phyloP scores from a whole-genome alignment of 140 eudicot species.

The Ambrosia hybrid region DNA sequence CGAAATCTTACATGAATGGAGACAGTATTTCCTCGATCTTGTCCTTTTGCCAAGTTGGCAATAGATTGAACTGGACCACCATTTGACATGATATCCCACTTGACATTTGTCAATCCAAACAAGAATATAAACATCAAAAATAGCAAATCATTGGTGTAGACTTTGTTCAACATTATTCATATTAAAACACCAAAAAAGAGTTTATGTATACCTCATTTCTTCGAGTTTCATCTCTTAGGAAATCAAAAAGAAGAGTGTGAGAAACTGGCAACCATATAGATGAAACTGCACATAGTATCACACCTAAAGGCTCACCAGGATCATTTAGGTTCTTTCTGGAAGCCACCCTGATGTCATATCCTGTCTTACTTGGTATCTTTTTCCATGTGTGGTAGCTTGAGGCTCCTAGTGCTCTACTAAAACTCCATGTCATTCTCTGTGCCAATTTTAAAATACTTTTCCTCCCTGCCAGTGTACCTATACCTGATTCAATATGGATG shows the following conservation, averaged over 20 bases:
- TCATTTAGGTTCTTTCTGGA: conserved; percentile 77
- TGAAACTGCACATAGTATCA: conserved; percentile 76
- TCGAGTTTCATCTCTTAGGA: conserved; percentile 76
- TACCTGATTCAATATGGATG: conserved; percentile 45
- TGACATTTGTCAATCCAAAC: conserved; percentile 52
- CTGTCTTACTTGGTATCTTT: conserved; percentile 60
- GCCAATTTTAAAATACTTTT: conserved; percentile 83
- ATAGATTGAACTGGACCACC: conserved; percentile 69
- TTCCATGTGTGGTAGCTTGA: conserved; percentile 81
- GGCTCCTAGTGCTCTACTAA: conserved; percentile 77
- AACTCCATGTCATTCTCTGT: conserved; percentile 88
- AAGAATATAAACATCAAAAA: background rate
- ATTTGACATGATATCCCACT: conserved; percentile 90
- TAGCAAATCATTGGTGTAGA: background rate
- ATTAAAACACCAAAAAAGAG: background rate
- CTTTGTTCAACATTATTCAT: background rate
- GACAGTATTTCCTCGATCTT: conserved; percentile 75
- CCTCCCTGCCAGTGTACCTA: conserved; percentile 81
- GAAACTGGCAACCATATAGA: conserved; percentile 88
- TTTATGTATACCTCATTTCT: conserved; percentile 63
- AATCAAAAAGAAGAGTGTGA: conserved; percentile 66
- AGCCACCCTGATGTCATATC: conserved; percentile 81
- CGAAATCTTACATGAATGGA: conserved; percentile 64
- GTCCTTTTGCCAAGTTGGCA: conserved; percentile 84
- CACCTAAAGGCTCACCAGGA: conserved; percentile 88